phyloP scores from a whole-genome alignment of 805 yeast species.

The Kuraishia piskuri region DNA sequence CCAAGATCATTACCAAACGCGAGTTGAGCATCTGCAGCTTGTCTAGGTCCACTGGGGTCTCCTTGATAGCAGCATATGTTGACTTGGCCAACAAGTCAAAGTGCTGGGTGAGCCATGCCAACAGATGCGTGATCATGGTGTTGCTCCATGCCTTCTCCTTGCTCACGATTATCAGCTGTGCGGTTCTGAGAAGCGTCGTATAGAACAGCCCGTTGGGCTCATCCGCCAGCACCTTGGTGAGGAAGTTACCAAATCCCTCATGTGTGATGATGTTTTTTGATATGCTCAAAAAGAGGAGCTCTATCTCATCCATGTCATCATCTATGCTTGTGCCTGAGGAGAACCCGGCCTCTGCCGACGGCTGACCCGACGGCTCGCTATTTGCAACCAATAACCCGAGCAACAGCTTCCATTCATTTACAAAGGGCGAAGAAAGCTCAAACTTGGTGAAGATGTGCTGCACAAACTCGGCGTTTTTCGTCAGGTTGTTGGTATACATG shows the following conservation, averaged over 20 bases:
- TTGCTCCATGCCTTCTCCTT: constrained; percentile 31
- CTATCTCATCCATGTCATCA: constrained; percentile 6
- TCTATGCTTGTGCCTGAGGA: constrained; percentile 8
- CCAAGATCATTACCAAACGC: constrained; percentile 20
- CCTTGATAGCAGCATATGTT: constrained; percentile 12
- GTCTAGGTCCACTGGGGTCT: constrained; percentile 8
- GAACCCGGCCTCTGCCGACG: constrained; percentile 5
- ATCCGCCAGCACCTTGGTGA: constrained; percentile 6
- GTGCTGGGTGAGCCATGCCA: constrained; percentile 32
- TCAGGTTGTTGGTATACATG: not conserved
- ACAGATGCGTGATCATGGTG: constrained; percentile 25
- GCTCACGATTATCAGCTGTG: constrained; percentile 28
- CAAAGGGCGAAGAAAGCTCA: not conserved
- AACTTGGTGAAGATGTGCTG: constrained; percentile 1
- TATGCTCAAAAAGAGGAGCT: constrained; percentile 15
- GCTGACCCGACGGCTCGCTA: not conserved
- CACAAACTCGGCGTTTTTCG: not conserved
- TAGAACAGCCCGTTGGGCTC: not conserved
- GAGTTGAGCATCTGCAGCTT: not conserved
- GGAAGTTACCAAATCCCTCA: constrained; percentile 23
- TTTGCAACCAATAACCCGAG: constrained; percentile 4
- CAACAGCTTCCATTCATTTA: constrained; percentile 2
- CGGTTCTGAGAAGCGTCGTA: constrained; percentile 14
- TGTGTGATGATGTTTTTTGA: constrained; percentile 18
- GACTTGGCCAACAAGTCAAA: constrained; percentile 13